These are phyloP conservation scores for Ophioceras dolichostomum DNA, from an alignment of 2,329 filamentous ascomycete species.

Conservation along the genomic window DNA sequence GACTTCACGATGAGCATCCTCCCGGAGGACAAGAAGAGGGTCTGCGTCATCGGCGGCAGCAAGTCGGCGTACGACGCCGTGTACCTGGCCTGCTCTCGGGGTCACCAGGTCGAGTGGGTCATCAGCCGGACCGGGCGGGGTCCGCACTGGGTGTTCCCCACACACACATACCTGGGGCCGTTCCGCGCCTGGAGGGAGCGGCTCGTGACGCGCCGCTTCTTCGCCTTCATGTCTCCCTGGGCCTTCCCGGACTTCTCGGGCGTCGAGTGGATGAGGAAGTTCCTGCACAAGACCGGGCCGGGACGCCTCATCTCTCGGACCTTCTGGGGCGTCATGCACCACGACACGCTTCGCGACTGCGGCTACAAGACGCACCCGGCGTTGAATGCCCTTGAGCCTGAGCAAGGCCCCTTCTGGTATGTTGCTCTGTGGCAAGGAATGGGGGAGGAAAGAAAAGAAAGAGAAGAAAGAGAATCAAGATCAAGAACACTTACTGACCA, in stretches of 20 bases:
- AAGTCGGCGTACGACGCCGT: slow-evolving; percentile 55
- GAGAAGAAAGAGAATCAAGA: too few species aligned
- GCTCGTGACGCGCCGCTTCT: slow-evolving; percentile 30
- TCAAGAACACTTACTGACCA: neutral
- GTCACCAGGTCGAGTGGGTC: slow-evolving; percentile 42
- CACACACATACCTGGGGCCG: slow-evolving; percentile 35
- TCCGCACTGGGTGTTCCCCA: slow-evolving; percentile 35
- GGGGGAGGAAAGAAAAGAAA: too few species aligned
- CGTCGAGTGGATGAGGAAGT: slow-evolving; percentile 9
- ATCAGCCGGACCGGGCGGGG: slow-evolving; percentile 46
- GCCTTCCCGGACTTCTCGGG: slow-evolving; percentile 12
- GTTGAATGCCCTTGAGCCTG: slow-evolving; percentile 17
- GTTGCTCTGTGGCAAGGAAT: too few species aligned
- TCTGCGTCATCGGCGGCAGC: slow-evolving; percentile 44
- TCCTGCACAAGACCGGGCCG: slow-evolving; percentile 10
- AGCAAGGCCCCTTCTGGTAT: slow-evolving; percentile 30
- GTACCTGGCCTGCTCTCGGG: slow-evolving; percentile 41
- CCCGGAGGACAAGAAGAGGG: slow-evolving; percentile 20
- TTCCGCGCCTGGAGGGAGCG: slow-evolving; percentile 36
- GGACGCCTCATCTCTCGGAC: slow-evolving; percentile 20
- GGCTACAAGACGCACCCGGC: slow-evolving; percentile 28
- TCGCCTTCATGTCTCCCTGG: slow-evolving; percentile 27
- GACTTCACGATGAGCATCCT: too few species aligned
- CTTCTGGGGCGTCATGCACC: slow-evolving; percentile 38
- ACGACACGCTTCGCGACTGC: slow-evolving; percentile 11